These are phyloP conservation scores for Penicillium crustosum DNA, from an alignment of 2,329 filamentous ascomycete genomes.

Conservation along the genomic window DNA sequence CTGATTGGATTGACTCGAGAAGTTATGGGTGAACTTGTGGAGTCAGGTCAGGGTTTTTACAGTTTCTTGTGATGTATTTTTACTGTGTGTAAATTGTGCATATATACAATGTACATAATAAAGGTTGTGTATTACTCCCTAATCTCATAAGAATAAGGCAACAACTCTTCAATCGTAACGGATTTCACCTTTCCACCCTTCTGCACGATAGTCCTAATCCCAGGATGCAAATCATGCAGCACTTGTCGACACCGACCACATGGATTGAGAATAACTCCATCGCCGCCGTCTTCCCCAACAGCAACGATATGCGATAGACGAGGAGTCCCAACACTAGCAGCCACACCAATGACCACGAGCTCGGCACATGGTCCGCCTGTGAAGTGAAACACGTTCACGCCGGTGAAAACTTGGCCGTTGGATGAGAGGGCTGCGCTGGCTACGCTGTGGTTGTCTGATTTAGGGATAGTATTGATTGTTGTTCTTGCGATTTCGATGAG, in stretches of 20 bases:
- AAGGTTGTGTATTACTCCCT: not conserved
- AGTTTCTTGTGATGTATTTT: not conserved
- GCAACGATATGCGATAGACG: constrained; percentile 29
- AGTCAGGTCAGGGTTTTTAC: not conserved
- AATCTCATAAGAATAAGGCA: not conserved
- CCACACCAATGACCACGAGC: constrained; percentile 29
- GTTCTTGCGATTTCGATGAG: constrained; percentile 1
- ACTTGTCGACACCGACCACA: constrained; percentile 33
- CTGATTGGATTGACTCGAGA: constrained; percentile 13
- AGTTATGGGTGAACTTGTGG: constrained; percentile 2
- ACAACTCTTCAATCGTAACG: not conserved
- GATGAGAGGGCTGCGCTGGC: constrained; percentile 18
- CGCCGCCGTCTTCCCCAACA: constrained; percentile 22
- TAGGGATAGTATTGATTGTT: constrained; percentile 13
- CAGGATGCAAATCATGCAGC: constrained; percentile 28
- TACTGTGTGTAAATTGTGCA: not conserved
- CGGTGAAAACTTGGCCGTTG: constrained; percentile 23
- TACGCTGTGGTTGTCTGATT: constrained; percentile 21
- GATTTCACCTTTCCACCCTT: not conserved
- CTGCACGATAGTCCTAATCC: constrained; percentile 25
- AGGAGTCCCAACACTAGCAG: constrained; percentile 22
- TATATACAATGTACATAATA: not conserved
- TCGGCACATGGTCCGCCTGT: constrained; percentile 34
- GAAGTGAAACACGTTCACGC: constrained; percentile 29
- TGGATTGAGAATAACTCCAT: constrained; percentile 23